Base-by-base conservation (phyloP, 306 rosid genomes). In the Malus asiatica region DNA sequence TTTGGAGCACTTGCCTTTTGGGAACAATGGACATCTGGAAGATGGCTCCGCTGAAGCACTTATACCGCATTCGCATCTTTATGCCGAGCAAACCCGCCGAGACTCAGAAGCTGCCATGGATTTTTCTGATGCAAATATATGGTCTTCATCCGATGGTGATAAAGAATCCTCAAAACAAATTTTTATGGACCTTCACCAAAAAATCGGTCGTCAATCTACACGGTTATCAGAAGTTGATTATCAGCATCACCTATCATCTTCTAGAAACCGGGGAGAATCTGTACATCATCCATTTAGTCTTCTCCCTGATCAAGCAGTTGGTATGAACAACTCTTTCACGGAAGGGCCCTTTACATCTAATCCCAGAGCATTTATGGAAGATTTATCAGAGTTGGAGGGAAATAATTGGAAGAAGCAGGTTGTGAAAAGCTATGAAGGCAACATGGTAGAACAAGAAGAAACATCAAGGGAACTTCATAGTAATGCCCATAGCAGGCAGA, bases 401-500 rank as follows among this genome's bases (percentile, higher is more conserved):
- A 86, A 78, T 73, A 80, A 82, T 77, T 88, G 86, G 61, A 87
- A 76, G 46, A 77, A 82, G 57, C 87, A 84, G 70, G 92, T 81
- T 40, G 78, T 66, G 68, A 70, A 86, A 58, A 74, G 87, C 62
- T 77, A 82, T 27, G 78, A 87, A 52, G 88, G 52, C 18, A 44
- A 87, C 68, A 63, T 79, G 77, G 76, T 81, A 6, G 89, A 82
- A 57, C 89, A 78, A 84, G 82, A 78, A 61, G 89, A 87, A 75
- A 79, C 68, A 78, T 27, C 80, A 20, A 58, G 78, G 84, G 93
- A 89, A 68, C 81, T 81, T 72, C 83, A 84, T 63, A 62, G 71
- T 74, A 78, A 80, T 71, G 66, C 86, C 70, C 89, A 89, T 66
- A 84, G 91, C 73, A 87, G 91, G 82, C 89, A 84, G 66, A 89